Evolutionary conservation across 495 filamentous ascomycete species (phyloP).

Genomic region (Viridothelium virens): DNA sequence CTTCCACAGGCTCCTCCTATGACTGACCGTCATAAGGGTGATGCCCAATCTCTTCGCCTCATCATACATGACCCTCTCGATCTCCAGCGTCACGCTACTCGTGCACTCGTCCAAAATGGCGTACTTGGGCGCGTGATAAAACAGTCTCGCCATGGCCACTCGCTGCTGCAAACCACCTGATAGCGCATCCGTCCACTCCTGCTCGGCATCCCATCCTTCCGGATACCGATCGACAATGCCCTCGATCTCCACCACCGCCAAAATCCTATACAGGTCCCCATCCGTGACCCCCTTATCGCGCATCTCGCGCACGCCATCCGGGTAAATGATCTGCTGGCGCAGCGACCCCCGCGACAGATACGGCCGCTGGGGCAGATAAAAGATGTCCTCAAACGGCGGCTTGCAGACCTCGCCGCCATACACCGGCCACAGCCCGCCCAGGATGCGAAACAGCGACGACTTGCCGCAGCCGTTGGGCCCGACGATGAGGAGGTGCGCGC

Average conservation of each 20-base stretch:
- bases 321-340: slow-evolving; percentile 93
- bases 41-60: slow-evolving; percentile 84
- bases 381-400: slow-evolving; percentile 81
- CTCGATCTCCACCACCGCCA: slow-evolving; percentile 73
- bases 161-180: slow-evolving; percentile 89
- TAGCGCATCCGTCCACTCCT: slow-evolving; percentile 90
- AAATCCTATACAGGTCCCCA: slow-evolving; percentile 64
- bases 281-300: slow-evolving; percentile 77
- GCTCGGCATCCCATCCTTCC: slow-evolving; percentile 85
- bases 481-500: slow-evolving; percentile 88
- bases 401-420: slow-evolving; percentile 91
- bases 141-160: slow-evolving; percentile 94
- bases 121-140: slow-evolving; percentile 87
- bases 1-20: slow-evolving; percentile 87
- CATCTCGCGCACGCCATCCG: slow-evolving; percentile 81
- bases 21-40: slow-evolving; percentile 92
- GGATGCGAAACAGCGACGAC: slow-evolving; percentile 87
- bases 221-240: slow-evolving; percentile 66
- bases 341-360: slow-evolving; percentile 84
- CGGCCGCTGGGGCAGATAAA: slow-evolving; percentile 95
- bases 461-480: slow-evolving; percentile 98
- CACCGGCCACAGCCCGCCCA: slow-evolving; percentile 97
- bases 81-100: slow-evolving; percentile 81
- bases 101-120: slow-evolving; percentile 98
- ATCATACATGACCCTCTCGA: slow-evolving; percentile 94